phyloP scores from a whole-genome alignment of 139 green algal species.

The Coccomyxa sp. region DNA sequence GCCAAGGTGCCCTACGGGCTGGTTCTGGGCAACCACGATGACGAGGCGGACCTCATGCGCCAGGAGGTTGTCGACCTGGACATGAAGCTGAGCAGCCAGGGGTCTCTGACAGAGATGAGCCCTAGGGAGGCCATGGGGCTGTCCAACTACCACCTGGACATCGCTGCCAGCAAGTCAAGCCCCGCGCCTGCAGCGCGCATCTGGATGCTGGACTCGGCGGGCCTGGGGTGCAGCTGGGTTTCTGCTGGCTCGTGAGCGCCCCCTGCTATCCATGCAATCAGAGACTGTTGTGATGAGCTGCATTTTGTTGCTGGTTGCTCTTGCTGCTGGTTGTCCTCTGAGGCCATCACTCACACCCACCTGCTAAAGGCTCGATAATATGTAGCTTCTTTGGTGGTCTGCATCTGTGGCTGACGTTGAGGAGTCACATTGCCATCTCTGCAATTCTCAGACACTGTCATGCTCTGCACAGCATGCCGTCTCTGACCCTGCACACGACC shows the following conservation, averaged over 20 bases:
- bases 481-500: no score
- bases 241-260: conserved; percentile 15
- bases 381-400: no score
- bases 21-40: conserved; percentile 38
- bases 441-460: no score
- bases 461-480: no score
- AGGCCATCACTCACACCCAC: no score
- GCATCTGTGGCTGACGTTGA: no score
- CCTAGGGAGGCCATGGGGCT: conserved; percentile 10
- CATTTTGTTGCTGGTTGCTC: no score
- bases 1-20: conserved; percentile 22
- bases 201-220: conserved; percentile 40
- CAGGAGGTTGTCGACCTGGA: conserved; percentile 23
- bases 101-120: conserved; percentile 21
- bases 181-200: conserved; percentile 15
- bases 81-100: background rate
- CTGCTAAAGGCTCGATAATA: no score
- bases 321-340: no score
- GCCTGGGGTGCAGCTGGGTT: conserved; percentile 16
- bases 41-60: conserved; percentile 27
- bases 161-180: background rate
- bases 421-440: no score
- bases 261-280: background rate
- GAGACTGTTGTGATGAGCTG: no score
- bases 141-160: conserved; percentile 38